Conservation (phyloP, 169 alveolate genomes). For the Toxoplasma gondii region DNA sequence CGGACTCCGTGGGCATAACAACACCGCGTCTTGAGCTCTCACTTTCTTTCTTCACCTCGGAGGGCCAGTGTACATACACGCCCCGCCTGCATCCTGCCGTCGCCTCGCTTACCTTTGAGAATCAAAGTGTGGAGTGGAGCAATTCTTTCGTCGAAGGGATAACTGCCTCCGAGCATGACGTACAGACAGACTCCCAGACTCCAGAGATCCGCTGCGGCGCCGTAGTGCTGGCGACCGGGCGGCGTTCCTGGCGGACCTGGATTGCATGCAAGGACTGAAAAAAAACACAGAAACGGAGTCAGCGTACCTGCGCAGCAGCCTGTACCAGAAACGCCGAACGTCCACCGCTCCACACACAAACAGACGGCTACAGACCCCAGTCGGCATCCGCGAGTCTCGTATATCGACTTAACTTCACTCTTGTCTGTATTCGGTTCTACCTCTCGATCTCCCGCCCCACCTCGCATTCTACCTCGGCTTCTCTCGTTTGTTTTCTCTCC, state of each 20-base stretch:
- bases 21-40: too few relatives aligned
- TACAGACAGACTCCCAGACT: slow-evolving; percentile 62
- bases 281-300: background rate
- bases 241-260: background rate
- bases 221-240: slow-evolving; percentile 28
- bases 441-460: background rate
- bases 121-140: background rate
- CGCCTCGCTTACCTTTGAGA: background rate
- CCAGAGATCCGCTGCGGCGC: slow-evolving; percentile 60
- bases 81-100: too few relatives aligned
- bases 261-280: background rate
- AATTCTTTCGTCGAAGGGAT: slow-evolving; percentile 63
- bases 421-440: background rate
- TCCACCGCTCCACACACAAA: too few relatives aligned
- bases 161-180: slow-evolving; percentile 65
- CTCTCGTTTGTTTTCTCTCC: background rate
- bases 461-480: background rate
- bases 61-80: too few relatives aligned
- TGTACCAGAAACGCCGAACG: too few relatives aligned
- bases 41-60: too few relatives aligned
- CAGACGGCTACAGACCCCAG: too few relatives aligned
- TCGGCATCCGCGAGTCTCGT: background rate
- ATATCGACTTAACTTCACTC: background rate
- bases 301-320: background rate
- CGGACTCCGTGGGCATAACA: too few relatives aligned